Evolutionary conservation across 495 filamentous ascomycete species (phyloP), one percentile per base, ranked within the genome.

Genomic region (Hyphodiscus hymeniophilus): DNA sequence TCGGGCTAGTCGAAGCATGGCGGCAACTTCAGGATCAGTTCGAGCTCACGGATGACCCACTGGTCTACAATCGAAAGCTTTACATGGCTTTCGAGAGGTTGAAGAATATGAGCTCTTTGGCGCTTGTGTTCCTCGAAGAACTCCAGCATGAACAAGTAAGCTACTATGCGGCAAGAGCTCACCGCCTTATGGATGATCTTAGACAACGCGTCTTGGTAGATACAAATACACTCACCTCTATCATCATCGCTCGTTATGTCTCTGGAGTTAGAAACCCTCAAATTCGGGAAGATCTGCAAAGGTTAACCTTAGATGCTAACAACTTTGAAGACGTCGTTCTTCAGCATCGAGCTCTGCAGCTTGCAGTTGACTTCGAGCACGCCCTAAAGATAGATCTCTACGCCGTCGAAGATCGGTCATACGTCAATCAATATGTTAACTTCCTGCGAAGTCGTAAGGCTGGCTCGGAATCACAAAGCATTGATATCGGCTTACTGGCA

Each of bases 11-110:
- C 15, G 58, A 52, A 17, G 38, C 51, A 7, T 80, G 76, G 76
- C 60, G 52, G 22, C 32, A 55, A 0, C 42, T 75, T 15, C 65
- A 68, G 31, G 47, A 63, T 33, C 61, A 49, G 39, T 49, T 56
- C 12, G 46, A 43, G 7, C 67, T 58, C 17, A 58, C 64, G 17
- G 49, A 56, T 3, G 70, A 75, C 24, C 63, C 67, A 15, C 26
- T 68, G 3, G 31, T 30, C 3, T 77, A 71, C 38, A 71, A 73
- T 45, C 71, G 69, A 43, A 65, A 73, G 39, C 50, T 79, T 22
- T 67, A 68, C 40, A 3, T 54, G 7, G 54, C 61, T 0, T 50
- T 58, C 2, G 72, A 76, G 21, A 54, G 55, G 34, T 52, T 80
- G 48, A 71, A 66, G 40, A 63, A 56, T 43, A 65, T 73, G 17